Base-by-base conservation (phyloP, 768 basidiomycete species). In the Serendipita sp. region DNA sequence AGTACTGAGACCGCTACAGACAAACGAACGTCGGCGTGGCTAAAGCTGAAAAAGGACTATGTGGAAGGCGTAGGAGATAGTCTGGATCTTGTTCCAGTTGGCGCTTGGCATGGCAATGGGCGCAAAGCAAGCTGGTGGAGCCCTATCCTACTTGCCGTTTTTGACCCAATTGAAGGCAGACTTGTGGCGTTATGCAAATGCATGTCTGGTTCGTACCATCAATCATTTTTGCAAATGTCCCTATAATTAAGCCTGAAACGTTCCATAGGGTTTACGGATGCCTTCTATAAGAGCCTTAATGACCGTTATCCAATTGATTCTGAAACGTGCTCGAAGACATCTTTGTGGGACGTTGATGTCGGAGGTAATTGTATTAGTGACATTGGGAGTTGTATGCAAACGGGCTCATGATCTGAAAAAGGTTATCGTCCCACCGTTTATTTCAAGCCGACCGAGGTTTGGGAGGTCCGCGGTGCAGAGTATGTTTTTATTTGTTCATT, bases 41-140 rank as follows among this genome's bases (percentile, higher is more conserved):
- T 94, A 65, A 93, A 94, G 72, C 78, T 95, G 48, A 96, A 96
- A 75, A 92, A 90, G 71, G 93, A 95, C 72, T 96, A 94, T 72
- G 85, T 93, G 23, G 79, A 80, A 32, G 85, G 85, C 2, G 73
- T 90, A 44, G 86, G 86, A n/a, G 88, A 91, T 71, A 81, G 82
- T 68, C 80, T 84, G 34, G 88, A 88, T 70, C 74, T 86, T 64
- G 80, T 87, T 35, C 86, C 87, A 34, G 75, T 80, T 63, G 77
- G 77, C 5, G 92, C 89, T 48, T 94, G 90, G 89, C 83, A 91
- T 75, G 92, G 91, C 54, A 88, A 85, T 71, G 93, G 93, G 36
- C 76, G 91, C 41, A 96, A 95, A 75, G 85, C 84, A 15, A 80
- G 82, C 54, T 95, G 92, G 93, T 96, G 90, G 89, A 89, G 86